Evolutionary conservation across 192 early-diverging fungal genomes (phyloP).

Genomic region (Backusella parvicylindrica): DNA sequence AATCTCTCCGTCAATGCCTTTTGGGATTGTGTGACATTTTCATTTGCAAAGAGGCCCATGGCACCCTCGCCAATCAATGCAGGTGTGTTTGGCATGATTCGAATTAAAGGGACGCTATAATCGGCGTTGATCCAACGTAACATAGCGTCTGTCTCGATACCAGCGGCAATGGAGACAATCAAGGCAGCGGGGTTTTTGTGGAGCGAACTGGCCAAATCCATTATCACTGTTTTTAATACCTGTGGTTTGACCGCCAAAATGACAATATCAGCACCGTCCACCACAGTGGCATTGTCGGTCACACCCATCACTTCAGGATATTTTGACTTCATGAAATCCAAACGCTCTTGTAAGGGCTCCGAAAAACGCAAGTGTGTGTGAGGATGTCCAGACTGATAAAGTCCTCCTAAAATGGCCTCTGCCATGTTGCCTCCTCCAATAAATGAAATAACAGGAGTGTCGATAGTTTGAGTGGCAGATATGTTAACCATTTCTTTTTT

Average conservation of each 20-base stretch:
- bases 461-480: neutral
- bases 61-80: constrained; percentile 84
- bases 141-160: constrained; percentile 78
- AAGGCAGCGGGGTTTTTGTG: constrained; percentile 58
- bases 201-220: constrained; percentile 36
- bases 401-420: constrained; percentile 88
- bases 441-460: constrained; percentile 48
- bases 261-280: constrained; percentile 71
- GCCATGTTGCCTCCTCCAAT: constrained; percentile 98
- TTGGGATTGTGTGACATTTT: constrained; percentile 54
- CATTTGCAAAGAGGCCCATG: constrained; percentile 70
- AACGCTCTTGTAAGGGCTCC: constrained; percentile 69
- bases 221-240: constrained; percentile 70
- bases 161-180: constrained; percentile 88
- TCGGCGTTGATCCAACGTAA: constrained; percentile 60
- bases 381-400: constrained; percentile 72
- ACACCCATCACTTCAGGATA: constrained; percentile 59
- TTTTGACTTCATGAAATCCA: constrained; percentile 58
- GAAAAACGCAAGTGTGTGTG: constrained; percentile 66
- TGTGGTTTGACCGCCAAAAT: constrained; percentile 93
- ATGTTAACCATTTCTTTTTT: neutral
- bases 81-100: constrained; percentile 94
- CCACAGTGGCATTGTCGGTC: constrained; percentile 57
- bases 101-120: constrained; percentile 29
- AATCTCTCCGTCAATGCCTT: constrained; percentile 65